Base-by-base conservation (phyloP, 2,329 filamentous ascomycete species). In the Berkeleyomyces basicola region DNA sequence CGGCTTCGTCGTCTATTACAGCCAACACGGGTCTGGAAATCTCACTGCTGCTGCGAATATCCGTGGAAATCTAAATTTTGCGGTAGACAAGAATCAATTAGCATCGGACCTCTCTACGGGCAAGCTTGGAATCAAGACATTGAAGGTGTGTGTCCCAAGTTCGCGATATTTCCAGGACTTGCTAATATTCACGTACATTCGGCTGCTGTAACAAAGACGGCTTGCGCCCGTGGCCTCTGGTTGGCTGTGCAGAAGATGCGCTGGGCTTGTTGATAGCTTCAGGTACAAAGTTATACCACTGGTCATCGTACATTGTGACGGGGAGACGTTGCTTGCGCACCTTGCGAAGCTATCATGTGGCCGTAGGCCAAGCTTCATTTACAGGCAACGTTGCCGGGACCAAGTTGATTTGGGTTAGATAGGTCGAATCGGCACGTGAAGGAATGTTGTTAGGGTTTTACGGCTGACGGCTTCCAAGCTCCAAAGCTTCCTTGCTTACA, bases 241-340 rank as follows among this genome's bases (percentile, higher is more conserved):
- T 31, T 49, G 46, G 44, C 46, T 55, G 51, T 14, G 74, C 74
- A 65, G 61, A 59, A 7, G 58, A 7, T 40, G 43, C 51, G 31
- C 49, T 43, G 14, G 76, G 76, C 68, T 78, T 80, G 66, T 78
- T 74, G 64, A 79, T 75, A 61, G 81, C 74, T 62, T 86, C 82
- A 36, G 86, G 81, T 67, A 88, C 82, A 70, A 89, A 85, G 71
- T 81, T 88, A 75, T 91, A 90, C 87, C 88, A 92, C 39, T 86
- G 84, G 73, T 92, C 88, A 73, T 92, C 88, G 72, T 88, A 88
- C 86, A 90, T 90, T 67, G 47, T 55, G 47, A n/a, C 16, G 43
- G 47, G 11, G 16, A 37, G 33, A 23, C 11, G 23, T 14, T 43
- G 49, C 7, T 59, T 59, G 58, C 58, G 23, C 42, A 59, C 42